A percentile compares a stretch with the other conserved stretches of the same genome.
phyloP scores from a whole-genome alignment of 2,329 filamentous ascomycete genomes.

The Ceratocystis cacaofunesta region DNA sequence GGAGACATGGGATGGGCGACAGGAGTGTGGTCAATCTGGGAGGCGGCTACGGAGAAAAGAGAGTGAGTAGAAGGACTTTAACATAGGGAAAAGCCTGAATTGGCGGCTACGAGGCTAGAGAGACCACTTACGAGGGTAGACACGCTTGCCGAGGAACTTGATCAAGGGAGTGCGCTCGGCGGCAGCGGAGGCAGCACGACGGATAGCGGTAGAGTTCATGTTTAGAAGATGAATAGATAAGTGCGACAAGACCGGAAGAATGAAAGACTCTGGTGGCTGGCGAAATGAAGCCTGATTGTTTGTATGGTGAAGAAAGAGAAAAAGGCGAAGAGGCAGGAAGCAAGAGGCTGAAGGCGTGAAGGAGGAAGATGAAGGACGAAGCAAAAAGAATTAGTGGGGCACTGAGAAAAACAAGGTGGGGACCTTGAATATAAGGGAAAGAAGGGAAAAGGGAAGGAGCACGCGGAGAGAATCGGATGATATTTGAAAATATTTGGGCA shows the following conservation, averaged over 20 bases:
- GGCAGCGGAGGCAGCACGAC: slow-evolving; percentile 40
- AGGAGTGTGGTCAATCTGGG: slow-evolving; percentile 53
- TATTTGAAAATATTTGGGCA: not conserved
- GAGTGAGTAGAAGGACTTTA: not conserved
- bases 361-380: not conserved
- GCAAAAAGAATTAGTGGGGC: slow-evolving; percentile 2
- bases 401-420: not conserved
- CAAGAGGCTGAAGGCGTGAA: not conserved
- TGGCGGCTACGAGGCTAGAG: not conserved
- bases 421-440: not conserved
- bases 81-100: not conserved
- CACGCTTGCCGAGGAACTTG: slow-evolving; percentile 45
- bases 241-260: not conserved
- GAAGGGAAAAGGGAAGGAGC: slow-evolving; percentile 1
- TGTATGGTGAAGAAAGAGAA: not conserved
- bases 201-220: slow-evolving; percentile 42
- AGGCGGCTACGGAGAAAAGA: slow-evolving; percentile 36
- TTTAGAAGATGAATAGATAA: not conserved
- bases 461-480: slow-evolving; percentile 6
- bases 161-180: slow-evolving; percentile 47
- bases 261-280: not conserved
- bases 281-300: not conserved
- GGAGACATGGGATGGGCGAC: slow-evolving; percentile 60
- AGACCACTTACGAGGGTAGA: slow-evolving; percentile 38
- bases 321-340: not conserved